Evolutionary conservation across 148 eudicot genomes (phyloP).

Genomic region (Arbutus unedo): DNA sequence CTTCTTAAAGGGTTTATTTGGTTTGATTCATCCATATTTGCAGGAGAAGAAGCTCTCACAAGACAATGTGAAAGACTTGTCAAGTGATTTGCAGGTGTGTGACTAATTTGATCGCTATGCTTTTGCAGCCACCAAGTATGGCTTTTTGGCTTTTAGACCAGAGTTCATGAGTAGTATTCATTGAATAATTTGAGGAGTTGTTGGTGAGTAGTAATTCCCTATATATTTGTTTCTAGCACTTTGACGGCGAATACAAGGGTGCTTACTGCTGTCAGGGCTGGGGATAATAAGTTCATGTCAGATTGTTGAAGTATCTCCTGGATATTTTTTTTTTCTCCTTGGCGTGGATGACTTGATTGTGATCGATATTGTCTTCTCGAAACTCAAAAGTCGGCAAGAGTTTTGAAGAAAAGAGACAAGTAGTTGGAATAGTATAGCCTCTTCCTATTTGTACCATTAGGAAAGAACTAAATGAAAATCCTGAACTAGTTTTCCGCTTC

Average conservation of each 20-base stretch:
- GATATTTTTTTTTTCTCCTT: not conserved
- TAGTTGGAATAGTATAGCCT: not conserved
- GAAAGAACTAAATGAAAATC: not conserved
- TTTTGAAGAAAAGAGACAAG: not conserved
- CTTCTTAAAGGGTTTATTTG: not conserved
- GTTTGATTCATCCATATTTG: conserved; percentile 20
- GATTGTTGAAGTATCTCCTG: not conserved
- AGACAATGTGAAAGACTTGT: conserved; percentile 83
- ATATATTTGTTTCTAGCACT: not conserved
- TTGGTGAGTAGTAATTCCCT: not conserved
- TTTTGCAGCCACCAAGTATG: not conserved
- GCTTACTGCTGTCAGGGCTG: not conserved
- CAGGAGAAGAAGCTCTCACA: conserved; percentile 97
- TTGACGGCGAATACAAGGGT: not conserved
- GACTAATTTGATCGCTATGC: not conserved
- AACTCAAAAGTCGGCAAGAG: not conserved
- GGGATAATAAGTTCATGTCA: not conserved
- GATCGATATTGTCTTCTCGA: not conserved
- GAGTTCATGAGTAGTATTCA: not conserved
- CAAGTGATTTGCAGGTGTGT: conserved; percentile 81
- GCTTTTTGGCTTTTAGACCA: not conserved
- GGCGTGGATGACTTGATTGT: not conserved
- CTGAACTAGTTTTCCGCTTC: not conserved
- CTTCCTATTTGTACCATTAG: not conserved
- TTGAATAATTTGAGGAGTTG: not conserved